Evolutionary conservation across 164 flowering plant genomes (phyloP).

Genomic region (Umbilicus rupestris): DNA sequence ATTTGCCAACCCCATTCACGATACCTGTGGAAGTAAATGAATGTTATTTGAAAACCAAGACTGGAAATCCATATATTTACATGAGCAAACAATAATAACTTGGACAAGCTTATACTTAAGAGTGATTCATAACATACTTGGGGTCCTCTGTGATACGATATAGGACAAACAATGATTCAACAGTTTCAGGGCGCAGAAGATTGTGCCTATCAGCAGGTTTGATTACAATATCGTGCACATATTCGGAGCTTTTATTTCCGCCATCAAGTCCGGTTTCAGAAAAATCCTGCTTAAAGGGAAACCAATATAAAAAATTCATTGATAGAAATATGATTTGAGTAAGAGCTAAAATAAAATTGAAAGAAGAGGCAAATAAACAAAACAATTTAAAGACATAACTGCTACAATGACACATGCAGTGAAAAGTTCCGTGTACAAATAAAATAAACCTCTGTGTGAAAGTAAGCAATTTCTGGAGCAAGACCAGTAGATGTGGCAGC

Average conservation of each 20-base stretch:
- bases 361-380: neutral
- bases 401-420: neutral
- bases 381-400: neutral
- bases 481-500: conserved; percentile 90
- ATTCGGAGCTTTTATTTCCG: conserved; percentile 78
- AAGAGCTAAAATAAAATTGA: neutral
- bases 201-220: conserved; percentile 82
- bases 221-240: conserved; percentile 68
- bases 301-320: neutral
- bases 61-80: neutral
- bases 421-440: neutral
- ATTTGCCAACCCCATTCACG: conserved; percentile 97
- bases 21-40: conserved; percentile 44
- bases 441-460: conserved; percentile 55
- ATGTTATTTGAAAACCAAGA: neutral
- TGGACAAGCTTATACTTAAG: neutral
- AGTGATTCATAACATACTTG: conserved; percentile 38
- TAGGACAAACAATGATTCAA: conserved; percentile 78
- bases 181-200: conserved; percentile 97
- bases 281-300: conserved; percentile 44
- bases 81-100: neutral
- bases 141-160: conserved; percentile 84
- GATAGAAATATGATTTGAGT: neutral
- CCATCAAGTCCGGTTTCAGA: conserved; percentile 71
- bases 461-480: conserved; percentile 95